Evolutionary conservation across 75 land plant genomes (phyloP).

Genomic region (Selaginella tamariscina): DNA sequence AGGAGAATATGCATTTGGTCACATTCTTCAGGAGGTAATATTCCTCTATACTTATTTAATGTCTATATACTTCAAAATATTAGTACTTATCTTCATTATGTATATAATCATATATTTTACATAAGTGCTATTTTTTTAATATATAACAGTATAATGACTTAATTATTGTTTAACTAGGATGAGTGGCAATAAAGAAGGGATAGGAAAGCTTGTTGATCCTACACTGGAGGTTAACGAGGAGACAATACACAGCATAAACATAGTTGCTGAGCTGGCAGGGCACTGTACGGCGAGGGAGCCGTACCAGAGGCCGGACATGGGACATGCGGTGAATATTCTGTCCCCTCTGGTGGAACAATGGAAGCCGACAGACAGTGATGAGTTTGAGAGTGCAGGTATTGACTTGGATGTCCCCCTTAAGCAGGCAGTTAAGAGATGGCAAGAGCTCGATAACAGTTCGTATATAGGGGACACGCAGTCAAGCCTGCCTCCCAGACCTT

Average conservation of each 20-base stretch:
- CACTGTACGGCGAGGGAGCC: conserved; percentile 10
- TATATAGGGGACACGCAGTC: conserved; percentile 37
- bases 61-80: too few relatives aligned
- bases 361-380: neutral
- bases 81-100: too few relatives aligned
- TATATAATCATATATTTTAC: too few relatives aligned
- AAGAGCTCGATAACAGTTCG: neutral
- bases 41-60: too few relatives aligned
- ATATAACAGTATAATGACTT: too few relatives aligned
- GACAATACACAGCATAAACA: neutral
- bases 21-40: conserved; percentile 50
- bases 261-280: conserved; percentile 5
- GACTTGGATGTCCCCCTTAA: conserved; percentile 18
- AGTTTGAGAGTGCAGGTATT: conserved; percentile 5
- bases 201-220: neutral
- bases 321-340: conserved; percentile 10
- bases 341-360: conserved; percentile 3
- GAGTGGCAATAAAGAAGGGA: conserved; percentile 2
- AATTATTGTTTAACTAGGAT: too few relatives aligned
- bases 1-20: conserved; percentile 58
- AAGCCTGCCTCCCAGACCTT: conserved; percentile 75
- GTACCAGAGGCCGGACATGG: conserved; percentile 9
- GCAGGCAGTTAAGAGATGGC: conserved; percentile 24
- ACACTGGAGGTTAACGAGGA: conserved; percentile 16
- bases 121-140: too few relatives aligned